Conservation (phyloP, 768 basidiomycete genomes). For the Psilocybe subaeruginosa region DNA sequence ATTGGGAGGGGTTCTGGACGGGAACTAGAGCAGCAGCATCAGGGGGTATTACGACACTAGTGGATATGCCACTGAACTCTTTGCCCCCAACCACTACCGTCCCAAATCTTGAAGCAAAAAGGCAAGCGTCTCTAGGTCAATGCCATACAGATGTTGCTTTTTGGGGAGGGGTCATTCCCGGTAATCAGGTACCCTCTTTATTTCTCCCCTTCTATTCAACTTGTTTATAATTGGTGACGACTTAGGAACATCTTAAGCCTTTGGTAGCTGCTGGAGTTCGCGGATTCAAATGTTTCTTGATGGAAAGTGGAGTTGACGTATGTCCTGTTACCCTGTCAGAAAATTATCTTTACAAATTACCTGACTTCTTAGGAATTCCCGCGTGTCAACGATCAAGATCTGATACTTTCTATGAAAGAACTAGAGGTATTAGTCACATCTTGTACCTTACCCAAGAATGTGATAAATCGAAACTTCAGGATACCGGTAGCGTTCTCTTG, state of each 20-base stretch:
- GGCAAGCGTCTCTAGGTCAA: constrained; percentile 68
- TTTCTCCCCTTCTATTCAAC: not conserved
- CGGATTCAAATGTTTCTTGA: constrained; percentile 97
- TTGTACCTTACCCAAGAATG: not conserved
- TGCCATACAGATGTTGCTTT: constrained; percentile 85
- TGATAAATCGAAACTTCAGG: constrained; percentile 40
- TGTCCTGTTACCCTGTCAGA: constrained; percentile 13
- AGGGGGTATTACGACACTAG: constrained; percentile 93
- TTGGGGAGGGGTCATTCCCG: constrained; percentile 95
- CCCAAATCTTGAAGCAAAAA: constrained; percentile 72
- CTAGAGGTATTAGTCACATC: constrained; percentile 57
- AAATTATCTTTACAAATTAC: constrained; percentile 10
- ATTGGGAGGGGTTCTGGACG: constrained; percentile 94
- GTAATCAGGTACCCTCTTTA: constrained; percentile 66
- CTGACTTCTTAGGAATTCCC: constrained; percentile 80
- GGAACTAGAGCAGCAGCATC: constrained; percentile 91
- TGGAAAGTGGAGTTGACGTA: constrained; percentile 95
- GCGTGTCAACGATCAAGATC: constrained; percentile 72
- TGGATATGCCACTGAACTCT: constrained; percentile 98
- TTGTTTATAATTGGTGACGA: not conserved
- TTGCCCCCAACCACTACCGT: constrained; percentile 95
- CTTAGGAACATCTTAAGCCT: constrained; percentile 72
- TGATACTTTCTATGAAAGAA: constrained; percentile 69
- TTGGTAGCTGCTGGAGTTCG: constrained; percentile 81
- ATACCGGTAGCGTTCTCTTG: constrained; percentile 69